phyloP scores from a whole-genome alignment of 2,329 filamentous ascomycete genomes.

The Penicillium sp. region DNA sequence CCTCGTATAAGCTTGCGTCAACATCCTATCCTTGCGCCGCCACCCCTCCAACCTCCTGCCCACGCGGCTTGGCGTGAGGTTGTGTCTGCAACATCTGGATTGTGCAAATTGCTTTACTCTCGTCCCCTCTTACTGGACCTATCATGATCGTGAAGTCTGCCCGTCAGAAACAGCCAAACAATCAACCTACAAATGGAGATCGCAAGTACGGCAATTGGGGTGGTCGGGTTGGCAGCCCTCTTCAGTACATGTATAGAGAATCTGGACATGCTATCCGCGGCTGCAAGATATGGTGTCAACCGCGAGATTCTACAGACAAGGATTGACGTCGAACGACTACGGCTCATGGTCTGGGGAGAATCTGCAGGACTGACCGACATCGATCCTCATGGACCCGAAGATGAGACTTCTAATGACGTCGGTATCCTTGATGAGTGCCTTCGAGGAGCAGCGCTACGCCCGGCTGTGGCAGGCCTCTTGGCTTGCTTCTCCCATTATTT shows the following conservation, averaged over 20 bases:
- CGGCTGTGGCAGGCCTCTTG: neutral
- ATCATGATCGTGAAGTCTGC: neutral
- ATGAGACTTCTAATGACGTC: neutral
- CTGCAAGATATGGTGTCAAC: constrained; percentile 4
- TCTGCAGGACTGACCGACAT: constrained; percentile 3
- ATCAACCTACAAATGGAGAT: neutral
- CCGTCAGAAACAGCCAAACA: neutral
- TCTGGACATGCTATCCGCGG: neutral
- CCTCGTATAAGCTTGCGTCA: neutral
- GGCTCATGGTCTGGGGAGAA: constrained; percentile 8
- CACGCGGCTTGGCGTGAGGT: constrained; percentile 1
- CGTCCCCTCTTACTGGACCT: neutral
- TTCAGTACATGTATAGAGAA: constrained; percentile 8
- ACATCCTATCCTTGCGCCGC: too few species aligned
- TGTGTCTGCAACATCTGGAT: neutral
- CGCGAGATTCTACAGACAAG: constrained; percentile 6
- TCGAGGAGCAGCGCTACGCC: neutral
- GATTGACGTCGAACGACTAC: constrained; percentile 5
- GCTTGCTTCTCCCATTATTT: constrained; percentile 1
- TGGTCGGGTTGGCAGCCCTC: constrained; percentile 6
- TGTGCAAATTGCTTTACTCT: neutral
- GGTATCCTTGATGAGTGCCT: neutral
- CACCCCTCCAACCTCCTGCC: neutral
- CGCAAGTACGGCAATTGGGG: constrained; percentile 8
- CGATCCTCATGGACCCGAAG: neutral